Percentiles rank a stretch among this genome's conserved stretches.
Evolutionary conservation across 768 basidiomycete genomes (phyloP).

Genomic region (Agrocybe praecox): DNA sequence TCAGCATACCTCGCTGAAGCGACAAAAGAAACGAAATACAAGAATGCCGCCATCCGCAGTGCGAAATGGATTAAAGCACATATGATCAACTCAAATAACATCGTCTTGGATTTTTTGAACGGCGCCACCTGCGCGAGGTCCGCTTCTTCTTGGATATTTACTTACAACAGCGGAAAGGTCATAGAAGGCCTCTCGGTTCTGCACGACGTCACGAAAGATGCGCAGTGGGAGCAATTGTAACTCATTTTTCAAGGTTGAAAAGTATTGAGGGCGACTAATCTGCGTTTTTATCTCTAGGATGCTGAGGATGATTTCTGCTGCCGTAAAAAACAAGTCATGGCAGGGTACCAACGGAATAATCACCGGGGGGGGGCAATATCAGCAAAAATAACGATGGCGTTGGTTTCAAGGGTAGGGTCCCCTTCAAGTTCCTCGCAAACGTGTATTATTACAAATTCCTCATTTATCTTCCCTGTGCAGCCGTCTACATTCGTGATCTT

Average conservation of each 20-base stretch:
- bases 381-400: conserved; percentile 44
- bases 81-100: conserved; percentile 41
- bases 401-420: conserved; percentile 49
- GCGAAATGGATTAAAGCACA: conserved; percentile 51
- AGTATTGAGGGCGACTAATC: background rate
- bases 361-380: conserved; percentile 46
- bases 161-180: conserved; percentile 57
- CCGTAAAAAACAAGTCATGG: conserved; percentile 47
- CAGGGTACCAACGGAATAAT: conserved; percentile 52
- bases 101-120: conserved; percentile 50
- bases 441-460: too few relatives aligned
- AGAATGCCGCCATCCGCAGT: conserved; percentile 44
- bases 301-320: conserved; percentile 33
- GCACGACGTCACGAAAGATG: conserved; percentile 40
- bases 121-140: conserved; percentile 49
- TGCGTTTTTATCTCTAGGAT: conserved; percentile 3
- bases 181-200: conserved; percentile 54
- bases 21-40: conserved; percentile 47
- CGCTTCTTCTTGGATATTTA: conserved; percentile 48
- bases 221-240: conserved; percentile 43
- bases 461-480: conserved; percentile 6
- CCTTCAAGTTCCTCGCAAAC: background rate
- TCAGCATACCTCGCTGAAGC: conserved; percentile 52
- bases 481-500: conserved; percentile 49
- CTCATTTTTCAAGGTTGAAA: conserved; percentile 15